Conservation (phyloP, 768 basidiomycete species). For the Suillus luteus region DNA sequence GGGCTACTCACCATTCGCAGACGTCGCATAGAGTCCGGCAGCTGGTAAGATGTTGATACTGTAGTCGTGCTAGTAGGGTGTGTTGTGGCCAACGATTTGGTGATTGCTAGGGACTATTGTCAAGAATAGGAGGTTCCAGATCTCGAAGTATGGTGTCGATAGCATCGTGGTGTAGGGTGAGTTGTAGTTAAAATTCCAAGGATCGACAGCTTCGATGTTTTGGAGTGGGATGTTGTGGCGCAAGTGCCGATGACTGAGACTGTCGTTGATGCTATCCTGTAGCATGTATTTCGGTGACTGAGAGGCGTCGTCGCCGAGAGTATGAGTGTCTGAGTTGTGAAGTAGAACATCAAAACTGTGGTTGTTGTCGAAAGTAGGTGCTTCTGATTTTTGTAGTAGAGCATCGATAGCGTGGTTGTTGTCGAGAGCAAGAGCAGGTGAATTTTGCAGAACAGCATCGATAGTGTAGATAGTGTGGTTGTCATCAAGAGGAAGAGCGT, state of each 20-base stretch:
- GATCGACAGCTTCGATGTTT: background rate
- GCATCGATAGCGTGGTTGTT: background rate
- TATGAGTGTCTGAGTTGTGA: background rate
- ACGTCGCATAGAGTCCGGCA: background rate
- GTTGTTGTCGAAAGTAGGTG: background rate
- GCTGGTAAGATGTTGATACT: background rate
- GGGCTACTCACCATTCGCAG: background rate
- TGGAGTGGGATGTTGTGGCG: background rate
- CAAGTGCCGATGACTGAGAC: background rate
- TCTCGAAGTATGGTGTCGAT: background rate
- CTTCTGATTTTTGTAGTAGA: background rate
- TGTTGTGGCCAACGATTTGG: background rate
- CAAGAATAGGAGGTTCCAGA: background rate
- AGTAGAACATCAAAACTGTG: background rate
- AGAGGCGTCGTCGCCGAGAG: background rate
- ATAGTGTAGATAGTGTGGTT: background rate
- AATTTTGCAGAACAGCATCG: background rate
- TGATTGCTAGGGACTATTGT: background rate
- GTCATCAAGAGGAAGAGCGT: background rate
- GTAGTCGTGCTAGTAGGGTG: background rate
- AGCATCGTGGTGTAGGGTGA: background rate
- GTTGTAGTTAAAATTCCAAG: background rate
- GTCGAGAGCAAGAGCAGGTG: background rate
- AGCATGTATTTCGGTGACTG: background rate
- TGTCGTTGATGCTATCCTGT: background rate